Base-by-base conservation (phyloP, 78 protist species). In the Dictyostelium intermedium region DNA sequence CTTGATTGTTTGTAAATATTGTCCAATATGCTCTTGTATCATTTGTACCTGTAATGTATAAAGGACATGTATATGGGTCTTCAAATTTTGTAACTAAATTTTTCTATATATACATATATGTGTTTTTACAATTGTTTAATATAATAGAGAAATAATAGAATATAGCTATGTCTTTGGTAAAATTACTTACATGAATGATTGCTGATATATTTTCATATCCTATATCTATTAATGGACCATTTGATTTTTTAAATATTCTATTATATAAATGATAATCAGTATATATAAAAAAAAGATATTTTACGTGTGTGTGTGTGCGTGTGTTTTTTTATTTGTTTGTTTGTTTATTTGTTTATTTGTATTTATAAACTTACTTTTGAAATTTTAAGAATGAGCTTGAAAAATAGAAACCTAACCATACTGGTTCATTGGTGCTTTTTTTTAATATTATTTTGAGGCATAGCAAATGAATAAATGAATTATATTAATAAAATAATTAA, bases 11-110 rank as follows among this genome's bases (percentile, higher is more conserved):
- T 23, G 66, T 16, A 25, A 83, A 79, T 11, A 87, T 37, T 18
- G 84, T 87, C 86, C 84, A 87, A 47, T 56, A 87, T 79, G 93
- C 93, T 20, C 73, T 78, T 25, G 81, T 60, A 43, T 79, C 93
- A 78, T 78, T 87, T 14, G 84, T 37, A 16, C 93, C 93, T 63
- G 85, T 87, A 18, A 87, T 87, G 79, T 87, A 87, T 18, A 87
- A 63, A 6, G 93, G 93, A 23, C 85, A 78, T 13, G 72, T 37
- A 79, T 87, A 87, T 13, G 93, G 93, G 45, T 87, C 93, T 23
- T 87, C 93, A 37, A 87, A 78, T 43, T 87, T 76, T 35, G 85
- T 35, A 34, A 78, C 73, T 61, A 87, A 87, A 72, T 72, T 72
- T 72, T 34, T 72, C 79, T 72, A 34, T 70, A 32, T 14, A 32